Evolutionary conservation across 495 filamentous ascomycete genomes (phyloP), one percentile per base, ranked within the genome.

Genomic region (Neurospora sp.): DNA sequence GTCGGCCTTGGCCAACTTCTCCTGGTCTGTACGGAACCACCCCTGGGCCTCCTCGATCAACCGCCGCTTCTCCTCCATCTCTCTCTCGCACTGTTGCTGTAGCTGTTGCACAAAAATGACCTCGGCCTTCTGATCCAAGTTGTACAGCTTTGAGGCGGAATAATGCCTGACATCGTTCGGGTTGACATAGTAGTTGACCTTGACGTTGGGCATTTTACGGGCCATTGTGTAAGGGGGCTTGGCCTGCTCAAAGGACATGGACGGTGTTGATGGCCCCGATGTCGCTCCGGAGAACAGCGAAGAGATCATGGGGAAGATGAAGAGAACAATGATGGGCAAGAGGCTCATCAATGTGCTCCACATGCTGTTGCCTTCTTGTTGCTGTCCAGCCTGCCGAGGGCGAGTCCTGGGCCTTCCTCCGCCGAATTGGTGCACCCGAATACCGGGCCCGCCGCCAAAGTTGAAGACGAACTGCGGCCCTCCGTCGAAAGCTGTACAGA

Each of bases 381-480:
- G 80, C 73, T 91, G 86, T 68, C 88, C 88, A 38, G 90, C 84
- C 78, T 92, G 85, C 70, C 89, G 85, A 65, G 93, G 92, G 79
- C 93, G 87, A 79, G 89, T 85, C 70, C 92, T 84, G 45, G 92
- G 92, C 65, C 80, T 75, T 12, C 83, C 82, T 12, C 93, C 92
- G 53, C 92, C 93, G 79, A 97, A 96, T 76, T 95, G 93, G 79
- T 96, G 93, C 69, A 97, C 92, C 69, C 93, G 86, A 76, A 96
- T 89, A 10, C 91, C 91, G 4, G 93, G 90, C 37, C 93, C 93
- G 3, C 91, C 92, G 71, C 92, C 92, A 77, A 97, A 87, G 79
- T 97, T 97, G 84, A 98, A 98, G 69, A 95, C 91, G 80, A 97
- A 97, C 77, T 92, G 89, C 14, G 92, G 92, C 17, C 92, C 93